Evolutionary conservation across 2,329 filamentous ascomycete genomes (phyloP).

Genomic region (Fusarium nisikadoi): DNA sequence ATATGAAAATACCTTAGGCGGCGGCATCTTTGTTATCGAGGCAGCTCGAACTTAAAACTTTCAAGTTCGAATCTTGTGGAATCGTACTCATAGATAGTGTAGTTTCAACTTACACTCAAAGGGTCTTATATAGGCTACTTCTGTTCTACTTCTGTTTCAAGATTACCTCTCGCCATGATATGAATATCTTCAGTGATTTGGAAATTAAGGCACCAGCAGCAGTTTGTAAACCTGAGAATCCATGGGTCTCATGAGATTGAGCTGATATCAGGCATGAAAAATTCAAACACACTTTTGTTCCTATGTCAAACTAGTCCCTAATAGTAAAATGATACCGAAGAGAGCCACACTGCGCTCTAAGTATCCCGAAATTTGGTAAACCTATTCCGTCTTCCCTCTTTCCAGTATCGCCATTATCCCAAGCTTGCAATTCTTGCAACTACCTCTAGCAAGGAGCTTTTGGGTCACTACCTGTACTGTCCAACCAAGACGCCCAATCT

Average conservation of each 20-base stretch:
- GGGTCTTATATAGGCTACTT: rapidly evolving
- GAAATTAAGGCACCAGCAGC: background rate
- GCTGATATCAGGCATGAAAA: background rate
- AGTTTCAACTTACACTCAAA: background rate
- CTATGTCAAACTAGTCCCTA: background rate
- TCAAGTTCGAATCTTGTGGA: background rate
- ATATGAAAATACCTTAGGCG: background rate
- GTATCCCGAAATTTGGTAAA: background rate
- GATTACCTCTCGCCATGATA: background rate
- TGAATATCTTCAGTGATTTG: rapidly evolving
- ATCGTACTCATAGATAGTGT: background rate
- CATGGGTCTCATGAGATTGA: background rate
- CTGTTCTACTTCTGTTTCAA: rapidly evolving
- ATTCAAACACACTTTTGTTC: background rate
- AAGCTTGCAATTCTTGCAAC: background rate
- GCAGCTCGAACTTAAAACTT: too few species aligned
- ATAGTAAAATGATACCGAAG: background rate
- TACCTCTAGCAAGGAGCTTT: background rate
- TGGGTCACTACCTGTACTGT: background rate
- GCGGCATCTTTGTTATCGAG: background rate
- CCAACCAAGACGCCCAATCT: background rate
- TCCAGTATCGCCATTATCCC: background rate
- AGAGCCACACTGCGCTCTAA: background rate
- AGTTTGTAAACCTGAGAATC: background rate
- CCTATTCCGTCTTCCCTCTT: background rate